Percentiles rank a stretch among this genome's conserved stretches.
Evolutionary conservation across 2,329 filamentous ascomycete genomes (phyloP).

Genomic region (Hyphodiscus sp.): DNA sequence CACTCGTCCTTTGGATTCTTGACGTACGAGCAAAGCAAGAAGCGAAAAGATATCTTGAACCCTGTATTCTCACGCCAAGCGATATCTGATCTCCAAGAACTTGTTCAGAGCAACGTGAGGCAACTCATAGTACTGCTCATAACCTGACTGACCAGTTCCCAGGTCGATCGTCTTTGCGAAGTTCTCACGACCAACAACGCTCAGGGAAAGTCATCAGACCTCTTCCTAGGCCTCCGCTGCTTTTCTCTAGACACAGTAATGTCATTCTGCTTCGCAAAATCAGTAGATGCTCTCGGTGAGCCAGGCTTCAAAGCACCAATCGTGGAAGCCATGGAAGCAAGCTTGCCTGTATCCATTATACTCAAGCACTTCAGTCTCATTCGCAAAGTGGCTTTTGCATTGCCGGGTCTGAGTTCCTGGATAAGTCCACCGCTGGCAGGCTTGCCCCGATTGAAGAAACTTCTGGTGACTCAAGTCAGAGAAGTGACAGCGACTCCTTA

Average conservation of each 20-base stretch:
- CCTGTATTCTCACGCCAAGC: slow-evolving; percentile 36
- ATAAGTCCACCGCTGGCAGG: slow-evolving; percentile 19
- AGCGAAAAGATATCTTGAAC: slow-evolving; percentile 36
- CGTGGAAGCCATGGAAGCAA: slow-evolving; percentile 35
- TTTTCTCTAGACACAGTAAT: slow-evolving; percentile 34
- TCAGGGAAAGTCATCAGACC: slow-evolving; percentile 23
- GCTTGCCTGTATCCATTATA: slow-evolving; percentile 29
- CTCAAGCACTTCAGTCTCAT: slow-evolving; percentile 34
- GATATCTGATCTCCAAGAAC: slow-evolving; percentile 31
- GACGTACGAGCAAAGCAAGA: slow-evolving; percentile 34
- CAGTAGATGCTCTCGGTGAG: slow-evolving; percentile 33
- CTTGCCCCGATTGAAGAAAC: slow-evolving; percentile 14
- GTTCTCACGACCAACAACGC: slow-evolving; percentile 25
- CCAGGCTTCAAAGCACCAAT: slow-evolving; percentile 36
- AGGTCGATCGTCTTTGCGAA: slow-evolving; percentile 29
- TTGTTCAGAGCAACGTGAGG: slow-evolving; percentile 32
- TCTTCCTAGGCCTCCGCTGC: slow-evolving; percentile 31
- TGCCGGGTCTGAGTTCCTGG: slow-evolving; percentile 22
- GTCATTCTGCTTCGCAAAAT: slow-evolving; percentile 36
- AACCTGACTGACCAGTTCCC: background rate
- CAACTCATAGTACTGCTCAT: background rate
- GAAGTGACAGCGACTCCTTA: slow-evolving; percentile 15
- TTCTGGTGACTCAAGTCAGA: slow-evolving; percentile 16
- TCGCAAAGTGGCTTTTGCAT: slow-evolving; percentile 17
- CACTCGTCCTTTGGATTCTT: slow-evolving; percentile 37